Evolutionary conservation across 805 yeast species (phyloP), one percentile per base, ranked within the genome.

Genomic region (Kodamaea kaohsiungensis): DNA sequence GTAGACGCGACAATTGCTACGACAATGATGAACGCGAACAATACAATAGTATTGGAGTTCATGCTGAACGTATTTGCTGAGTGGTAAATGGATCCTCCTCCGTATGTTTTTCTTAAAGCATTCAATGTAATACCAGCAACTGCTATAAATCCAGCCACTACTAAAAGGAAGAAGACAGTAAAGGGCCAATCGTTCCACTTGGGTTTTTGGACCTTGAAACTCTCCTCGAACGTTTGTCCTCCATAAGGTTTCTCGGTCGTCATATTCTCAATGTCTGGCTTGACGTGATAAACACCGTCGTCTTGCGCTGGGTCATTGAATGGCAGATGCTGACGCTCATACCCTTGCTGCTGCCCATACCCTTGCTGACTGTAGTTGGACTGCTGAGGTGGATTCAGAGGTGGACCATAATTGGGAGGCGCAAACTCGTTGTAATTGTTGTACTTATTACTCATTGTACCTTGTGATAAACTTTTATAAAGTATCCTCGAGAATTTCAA

Each of bases 171-270:
- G 52, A 89, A 77, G 7, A 87, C 57, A 0, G 89, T 79, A 65
- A 88, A 87, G 0, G 87, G 83, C 80, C 86, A 80, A 68, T 91
- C 97, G 63, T 91, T 85, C 71, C 77, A 82, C 55, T 72, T 80
- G 1, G 91, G 91, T 52, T 71, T 71, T 33, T 78, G 80, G 27
- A 89, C 77, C 57, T 84, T 82, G 69, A 91, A 91, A 1, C 87
- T 81, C 48, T 89, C 84, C 33, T 85, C 89, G 65, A 85, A 90
- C 35, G 70, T 59, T 18, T 65, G 61, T n/a, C 72, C 64, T 16
- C 63, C 65, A 27, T 58, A 53, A 1, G 80, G 80, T 49, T 71
- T 69, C 46, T 72, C 77, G 19, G 56, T 54, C 16, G 61, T 61
- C 54, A 66, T 68, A 46, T 58, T 57, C 49, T 75, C 79, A 46